Conservation (phyloP, 495 filamentous ascomycete genomes). For the Tuber indicum region DNA sequence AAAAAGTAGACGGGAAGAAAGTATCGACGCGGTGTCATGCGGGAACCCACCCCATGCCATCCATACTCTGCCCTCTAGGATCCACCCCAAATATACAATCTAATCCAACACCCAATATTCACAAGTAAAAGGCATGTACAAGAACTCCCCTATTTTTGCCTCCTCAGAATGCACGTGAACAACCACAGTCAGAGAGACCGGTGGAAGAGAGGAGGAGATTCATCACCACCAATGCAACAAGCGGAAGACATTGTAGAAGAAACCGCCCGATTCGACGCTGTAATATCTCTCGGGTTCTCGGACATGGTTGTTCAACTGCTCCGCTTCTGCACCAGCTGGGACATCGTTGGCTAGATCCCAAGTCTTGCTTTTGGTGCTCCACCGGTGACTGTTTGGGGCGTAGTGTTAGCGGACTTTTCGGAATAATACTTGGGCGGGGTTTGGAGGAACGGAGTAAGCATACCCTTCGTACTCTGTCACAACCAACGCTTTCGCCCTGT, state of each 20-base stretch:
- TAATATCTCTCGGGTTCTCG: slow-evolving; percentile 37
- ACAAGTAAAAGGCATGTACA: slow-evolving; percentile 37
- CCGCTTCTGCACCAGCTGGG: slow-evolving; percentile 20
- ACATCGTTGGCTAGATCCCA: slow-evolving; percentile 36
- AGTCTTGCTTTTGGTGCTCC: slow-evolving; percentile 37
- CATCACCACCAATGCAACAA: slow-evolving; percentile 40
- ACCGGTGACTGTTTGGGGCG: slow-evolving; percentile 25
- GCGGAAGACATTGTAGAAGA: slow-evolving; percentile 38
- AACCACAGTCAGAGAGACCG: not conserved
- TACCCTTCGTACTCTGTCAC: slow-evolving; percentile 59
- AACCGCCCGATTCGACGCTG: slow-evolving; percentile 34
- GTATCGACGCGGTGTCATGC: not conserved
- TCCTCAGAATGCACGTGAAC: not conserved
- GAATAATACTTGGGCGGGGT: not conserved
- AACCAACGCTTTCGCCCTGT: slow-evolving; percentile 59
- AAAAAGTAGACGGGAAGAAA: slow-evolving; percentile 13
- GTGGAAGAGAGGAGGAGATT: not conserved
- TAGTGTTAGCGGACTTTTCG: not conserved
- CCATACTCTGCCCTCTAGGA: slow-evolving; percentile 35
- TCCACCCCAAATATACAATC: slow-evolving; percentile 41
- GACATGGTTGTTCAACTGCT: slow-evolving; percentile 15
- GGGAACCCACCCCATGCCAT: not conserved
- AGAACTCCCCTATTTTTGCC: slow-evolving; percentile 12
- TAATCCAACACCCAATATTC: slow-evolving; percentile 39
- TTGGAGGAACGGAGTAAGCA: slow-evolving; percentile 33